Evolutionary conservation across 2,329 filamentous ascomycete genomes (phyloP), one percentile per base, ranked within the genome.

Genomic region (Talaromyces sp.): DNA sequence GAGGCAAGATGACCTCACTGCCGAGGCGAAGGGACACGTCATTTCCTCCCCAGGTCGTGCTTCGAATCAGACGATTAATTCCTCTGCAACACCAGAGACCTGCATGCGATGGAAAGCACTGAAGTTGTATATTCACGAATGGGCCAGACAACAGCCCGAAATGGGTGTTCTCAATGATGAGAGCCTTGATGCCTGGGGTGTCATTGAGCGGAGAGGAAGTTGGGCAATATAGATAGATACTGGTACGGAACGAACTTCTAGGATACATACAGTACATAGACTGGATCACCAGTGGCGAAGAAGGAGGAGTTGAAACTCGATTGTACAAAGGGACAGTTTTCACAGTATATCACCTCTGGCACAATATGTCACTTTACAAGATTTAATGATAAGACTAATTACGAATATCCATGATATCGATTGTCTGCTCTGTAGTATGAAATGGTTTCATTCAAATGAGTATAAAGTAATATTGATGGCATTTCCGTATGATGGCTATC

Each of bases 31-130:
- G 72, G 93, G 93, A 0, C 92, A 96, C 74, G 89, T 97, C 64
- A 82, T 85, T 70, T 24, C 22, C 5, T 79, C 73, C 2, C 70
- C 70, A 39, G 75, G 76, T 50, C 75, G 72, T 19, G 67, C 71
- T 2, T 60, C 61, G 27, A 41, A 19, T 37, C 63, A 75, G 9
- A 76, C 72, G 82, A 70, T 84, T 80, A 74, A 85, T 78, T 79
- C 85, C 78, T 70, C 78, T 75, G 76, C 70, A 56, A 37, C 52
- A 60, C 74, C 74, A 27, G 76, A 81, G 58, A 77, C 75, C 77
- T 90, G 90, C 82, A 82, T 88, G 62, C 85, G 94, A 62, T 98
- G 94, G 94, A 88, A 85, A 72, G 94, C 94, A 1, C 81, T 98
- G 50, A 89, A 89, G 72, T 74, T 88, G 47, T 98, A 98, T 75